phyloP scores from a whole-genome alignment of 2,329 filamentous ascomycete species.

The Ophiostoma pallidulum region DNA sequence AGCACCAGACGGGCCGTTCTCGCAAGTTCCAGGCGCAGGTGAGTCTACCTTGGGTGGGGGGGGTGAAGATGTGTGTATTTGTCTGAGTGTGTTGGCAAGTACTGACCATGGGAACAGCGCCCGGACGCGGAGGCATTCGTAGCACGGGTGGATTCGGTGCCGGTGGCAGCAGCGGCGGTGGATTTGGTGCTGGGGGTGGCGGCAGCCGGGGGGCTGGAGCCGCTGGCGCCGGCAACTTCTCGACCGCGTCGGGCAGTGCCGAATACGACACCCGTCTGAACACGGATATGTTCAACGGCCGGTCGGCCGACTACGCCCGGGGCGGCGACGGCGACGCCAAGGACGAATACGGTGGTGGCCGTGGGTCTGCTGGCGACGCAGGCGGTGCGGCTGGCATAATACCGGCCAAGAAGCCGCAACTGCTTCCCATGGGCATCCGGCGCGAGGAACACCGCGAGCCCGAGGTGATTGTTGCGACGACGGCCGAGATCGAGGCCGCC shows the following conservation, averaged over 20 bases:
- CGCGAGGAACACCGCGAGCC: slow-evolving; percentile 45
- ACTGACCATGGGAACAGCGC: too few relatives aligned
- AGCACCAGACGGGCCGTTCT: slow-evolving; percentile 29
- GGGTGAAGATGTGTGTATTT: too few relatives aligned
- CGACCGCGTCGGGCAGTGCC: slow-evolving; percentile 17
- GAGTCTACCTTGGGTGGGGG: slow-evolving; percentile 13
- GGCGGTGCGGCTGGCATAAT: not conserved
- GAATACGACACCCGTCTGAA: slow-evolving; percentile 44
- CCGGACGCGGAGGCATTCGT: too few relatives aligned
- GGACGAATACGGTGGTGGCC: slow-evolving; percentile 32
- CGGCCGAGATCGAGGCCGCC: slow-evolving; percentile 46
- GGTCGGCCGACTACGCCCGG: slow-evolving; percentile 10
- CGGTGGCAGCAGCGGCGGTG: slow-evolving; percentile 15
- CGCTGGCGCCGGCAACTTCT: slow-evolving; percentile 19
- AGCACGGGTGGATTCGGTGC: not conserved
- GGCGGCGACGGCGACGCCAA: slow-evolving; percentile 32
- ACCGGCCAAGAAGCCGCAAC: slow-evolving; percentile 18
- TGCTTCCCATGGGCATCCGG: slow-evolving; percentile 48
- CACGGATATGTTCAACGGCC: slow-evolving; percentile 44
- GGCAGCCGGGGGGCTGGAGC: slow-evolving; percentile 9
- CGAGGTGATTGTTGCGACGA: slow-evolving; percentile 44
- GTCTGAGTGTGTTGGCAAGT: too few relatives aligned
- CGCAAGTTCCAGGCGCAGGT: slow-evolving; percentile 22
- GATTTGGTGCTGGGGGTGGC: slow-evolving; percentile 12
- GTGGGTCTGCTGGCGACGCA: slow-evolving; percentile 15